phyloP scores from a whole-genome alignment of 169 alveolate genomes.

The Miamiensis avidus region DNA sequence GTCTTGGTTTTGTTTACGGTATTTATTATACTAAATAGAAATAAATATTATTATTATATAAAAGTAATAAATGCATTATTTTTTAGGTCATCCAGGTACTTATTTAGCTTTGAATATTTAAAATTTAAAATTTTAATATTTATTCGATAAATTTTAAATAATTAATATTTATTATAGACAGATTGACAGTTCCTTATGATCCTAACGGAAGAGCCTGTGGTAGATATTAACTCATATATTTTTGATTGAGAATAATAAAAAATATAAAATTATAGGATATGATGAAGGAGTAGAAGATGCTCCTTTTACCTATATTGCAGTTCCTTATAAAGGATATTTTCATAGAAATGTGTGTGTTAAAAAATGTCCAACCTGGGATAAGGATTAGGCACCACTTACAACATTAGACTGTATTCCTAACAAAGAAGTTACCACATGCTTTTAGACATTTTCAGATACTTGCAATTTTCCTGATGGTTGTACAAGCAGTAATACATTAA shows the following conservation, averaged over 20 bases:
- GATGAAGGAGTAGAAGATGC: slow-evolving; percentile 29
- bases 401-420: neutral
- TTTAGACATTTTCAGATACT: neutral
- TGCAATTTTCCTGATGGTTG: neutral
- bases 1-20: neutral
- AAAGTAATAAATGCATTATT: too few relatives aligned
- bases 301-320: slow-evolving; percentile 28
- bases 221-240: neutral
- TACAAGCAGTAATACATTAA: neutral
- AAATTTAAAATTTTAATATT: too few relatives aligned
- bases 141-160: too few relatives aligned
- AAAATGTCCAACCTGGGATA: slow-evolving; percentile 13
- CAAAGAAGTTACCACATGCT: neutral
- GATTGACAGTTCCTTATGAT: slow-evolving; percentile 5
- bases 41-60: too few relatives aligned
- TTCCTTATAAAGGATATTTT: slow-evolving; percentile 28
- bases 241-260: too few relatives aligned
- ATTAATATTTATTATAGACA: neutral
- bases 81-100: neutral
- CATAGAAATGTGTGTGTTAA: slow-evolving; percentile 26
- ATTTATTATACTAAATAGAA: too few relatives aligned
- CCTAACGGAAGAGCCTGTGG: slow-evolving; percentile 41
- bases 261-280: neutral
- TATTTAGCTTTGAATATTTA: too few relatives aligned
- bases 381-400: neutral